Evolutionary conservation across 768 basidiomycete genomes (phyloP), one percentile per base, ranked within the genome.

Genomic region (Cyclocybe cylindracea): DNA sequence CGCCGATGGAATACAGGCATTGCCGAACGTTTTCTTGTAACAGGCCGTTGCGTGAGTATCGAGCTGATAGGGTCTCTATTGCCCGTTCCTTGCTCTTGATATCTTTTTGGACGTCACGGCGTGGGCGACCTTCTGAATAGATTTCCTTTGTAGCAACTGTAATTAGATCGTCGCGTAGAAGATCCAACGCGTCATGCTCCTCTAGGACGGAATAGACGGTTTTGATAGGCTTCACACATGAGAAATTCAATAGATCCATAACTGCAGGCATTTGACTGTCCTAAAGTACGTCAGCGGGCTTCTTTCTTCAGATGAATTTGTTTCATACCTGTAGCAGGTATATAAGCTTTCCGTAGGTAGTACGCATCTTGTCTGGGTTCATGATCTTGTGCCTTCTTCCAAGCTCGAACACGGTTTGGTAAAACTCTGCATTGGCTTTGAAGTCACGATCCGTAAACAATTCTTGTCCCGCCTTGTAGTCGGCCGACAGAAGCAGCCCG

Each of bases 331-430:
- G 89, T 33, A 92, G 78, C 49, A 93, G 71, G 67, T 92, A 93
- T 33, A 92, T 85, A 53, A 93, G 71, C 63, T 93, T 93, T 8
- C 91, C 91, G 54, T 94, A 94, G 7, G 89, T 93, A 29, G 87
- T 85, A 19, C 91, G 80, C 91, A 93, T 92, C 60, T 92, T 92
- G 63, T 93, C 91, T 0, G 91, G 91, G 60, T 93, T 94, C 89
- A 89, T 91, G 62, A 94, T 93, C 67, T 93, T 93, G 64, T 92
- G 89, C 51, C 91, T 78, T 44, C 90, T 75, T 14, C 91, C 90
- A 18, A 93, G 78, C 69, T 93, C 91, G 56, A 93, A 93, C 19
- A 92, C 77, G 10, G 76, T 69, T 61, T 91, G 89, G 61, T 87
- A 94, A 63, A 93, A 94, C 7, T 85, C 83, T 13, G 82, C 83